Evolutionary conservation across 768 basidiomycete genomes (phyloP).

Genomic region (Suillus clintonianus): DNA sequence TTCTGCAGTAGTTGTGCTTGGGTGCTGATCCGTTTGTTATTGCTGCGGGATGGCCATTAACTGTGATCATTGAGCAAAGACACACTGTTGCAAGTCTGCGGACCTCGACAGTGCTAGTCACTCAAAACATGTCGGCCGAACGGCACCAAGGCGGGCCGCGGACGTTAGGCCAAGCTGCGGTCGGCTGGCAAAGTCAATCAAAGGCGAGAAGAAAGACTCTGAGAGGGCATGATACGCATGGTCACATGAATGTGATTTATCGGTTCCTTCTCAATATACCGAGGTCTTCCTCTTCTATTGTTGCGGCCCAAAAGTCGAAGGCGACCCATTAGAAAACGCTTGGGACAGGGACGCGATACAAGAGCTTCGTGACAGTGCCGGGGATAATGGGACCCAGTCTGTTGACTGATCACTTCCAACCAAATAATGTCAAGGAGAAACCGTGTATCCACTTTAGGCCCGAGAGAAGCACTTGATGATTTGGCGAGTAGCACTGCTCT

Average conservation of each 20-base stretch:
- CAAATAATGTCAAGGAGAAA: not conserved
- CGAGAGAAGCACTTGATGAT: not conserved
- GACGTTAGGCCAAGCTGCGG: not conserved
- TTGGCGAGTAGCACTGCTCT: not conserved
- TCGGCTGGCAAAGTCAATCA: not conserved
- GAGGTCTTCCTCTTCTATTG: not conserved
- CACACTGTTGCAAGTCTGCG: not conserved
- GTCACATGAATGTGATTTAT: not conserved
- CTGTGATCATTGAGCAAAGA: not conserved
- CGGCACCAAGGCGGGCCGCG: not conserved
- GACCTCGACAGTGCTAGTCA: not conserved
- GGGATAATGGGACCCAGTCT: not conserved
- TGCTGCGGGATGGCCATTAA: not conserved
- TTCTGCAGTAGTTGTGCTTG: not conserved
- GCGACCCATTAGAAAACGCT: not conserved
- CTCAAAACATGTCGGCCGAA: slow-evolving; percentile 1
- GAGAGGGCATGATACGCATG: not conserved
- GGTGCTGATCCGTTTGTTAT: not conserved
- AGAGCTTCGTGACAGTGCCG: not conserved
- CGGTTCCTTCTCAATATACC: not conserved
- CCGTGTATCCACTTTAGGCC: not conserved
- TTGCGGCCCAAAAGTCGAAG: not conserved
- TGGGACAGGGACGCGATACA: not conserved
- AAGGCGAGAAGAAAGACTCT: not conserved
- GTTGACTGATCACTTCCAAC: not conserved